phyloP scores from a whole-genome alignment of 495 filamentous ascomycete genomes.

The Penicillium crystallinum region DNA sequence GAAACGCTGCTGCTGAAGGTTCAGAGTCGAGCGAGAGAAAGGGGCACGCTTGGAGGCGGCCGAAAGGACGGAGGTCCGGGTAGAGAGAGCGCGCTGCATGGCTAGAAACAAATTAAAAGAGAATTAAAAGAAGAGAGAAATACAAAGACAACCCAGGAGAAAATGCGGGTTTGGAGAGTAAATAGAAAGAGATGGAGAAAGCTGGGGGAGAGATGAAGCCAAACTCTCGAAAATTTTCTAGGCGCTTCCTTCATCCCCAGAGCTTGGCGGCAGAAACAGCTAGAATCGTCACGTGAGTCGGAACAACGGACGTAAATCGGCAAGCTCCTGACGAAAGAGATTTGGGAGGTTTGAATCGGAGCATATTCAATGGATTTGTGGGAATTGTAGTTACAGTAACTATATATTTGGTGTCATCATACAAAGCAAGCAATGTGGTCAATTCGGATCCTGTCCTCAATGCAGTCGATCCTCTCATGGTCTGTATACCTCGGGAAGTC shows the following conservation, averaged over 20 bases:
- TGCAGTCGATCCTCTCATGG: too few relatives aligned
- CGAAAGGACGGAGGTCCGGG: constrained; percentile 66
- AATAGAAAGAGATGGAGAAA: constrained; percentile 21
- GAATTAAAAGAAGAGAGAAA: constrained; percentile 19
- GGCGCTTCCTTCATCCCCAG: constrained; percentile 42
- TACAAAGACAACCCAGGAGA: constrained; percentile 19
- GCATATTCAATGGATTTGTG: too few relatives aligned
- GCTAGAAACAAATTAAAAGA: constrained; percentile 31
- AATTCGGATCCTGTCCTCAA: too few relatives aligned
- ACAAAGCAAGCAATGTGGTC: too few relatives aligned
- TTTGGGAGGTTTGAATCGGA: too few relatives aligned
- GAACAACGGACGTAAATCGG: constrained; percentile 1
- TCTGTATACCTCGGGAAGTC: background rate
- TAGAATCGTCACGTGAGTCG: constrained; percentile 42
- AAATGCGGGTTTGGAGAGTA: constrained; percentile 15
- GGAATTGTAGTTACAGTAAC: too few relatives aligned
- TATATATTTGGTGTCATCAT: too few relatives aligned
- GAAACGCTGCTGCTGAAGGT: constrained; percentile 80
- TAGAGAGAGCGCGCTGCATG: constrained; percentile 71
- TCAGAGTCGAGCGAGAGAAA: constrained; percentile 48
- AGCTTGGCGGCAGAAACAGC: constrained; percentile 44
- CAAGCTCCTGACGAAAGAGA: background rate
- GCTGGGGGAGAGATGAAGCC: constrained; percentile 37
- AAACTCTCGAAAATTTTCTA: constrained; percentile 51
- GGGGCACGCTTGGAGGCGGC: constrained; percentile 54